Base-by-base conservation (phyloP, 2,329 filamentous ascomycete species). In the Calycina marina region DNA sequence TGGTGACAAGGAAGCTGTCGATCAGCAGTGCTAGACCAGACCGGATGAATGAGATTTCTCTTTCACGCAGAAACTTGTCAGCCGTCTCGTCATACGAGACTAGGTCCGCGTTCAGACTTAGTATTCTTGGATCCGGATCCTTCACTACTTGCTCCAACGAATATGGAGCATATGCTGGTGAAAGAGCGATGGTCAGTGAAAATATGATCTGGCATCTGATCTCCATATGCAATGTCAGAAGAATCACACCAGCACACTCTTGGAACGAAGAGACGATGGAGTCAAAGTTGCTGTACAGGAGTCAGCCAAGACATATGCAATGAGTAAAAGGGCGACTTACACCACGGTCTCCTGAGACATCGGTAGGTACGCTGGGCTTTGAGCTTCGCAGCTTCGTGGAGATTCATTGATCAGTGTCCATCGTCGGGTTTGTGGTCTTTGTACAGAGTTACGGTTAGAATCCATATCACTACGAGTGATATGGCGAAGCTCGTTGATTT, bases 141-240 rank as follows among this genome's bases (percentile, higher is more conserved):
- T 72, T 71, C 41, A 84, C 79, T 14, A 80, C 69, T 45, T 82
- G 76, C 40, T 82, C 75, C 29, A 71, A 67, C 38, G 69, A 62
- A 55, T 77, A 77, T 0, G 72, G 71, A 8, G 64, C 71, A 46
- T 58, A 69, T 50, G 58, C 65, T 42, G 61, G 74, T 30, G 66
- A 84, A 45, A 67, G 65, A 36, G 66, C 73, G 39, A 60, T 68
- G 54, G 63, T 57, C 25, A 98, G 67, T 41, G 86, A 84, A 51
- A 86, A 73, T 22, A 93, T 70, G 42, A 92, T 77, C 31, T 84
- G 83, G 50, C 80, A 84, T 28, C 90, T 77, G 30, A 92, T 72
- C 54, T 94, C 85, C 54, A 92, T 72, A 51, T 96, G 86, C 3
- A 98, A 62, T 0, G 84, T 93, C 15, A 92, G 65, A 3, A 96